phyloP scores from a whole-genome alignment of 2,329 filamentous ascomycete genomes.

The Microdochium trichocladiopsis region DNA sequence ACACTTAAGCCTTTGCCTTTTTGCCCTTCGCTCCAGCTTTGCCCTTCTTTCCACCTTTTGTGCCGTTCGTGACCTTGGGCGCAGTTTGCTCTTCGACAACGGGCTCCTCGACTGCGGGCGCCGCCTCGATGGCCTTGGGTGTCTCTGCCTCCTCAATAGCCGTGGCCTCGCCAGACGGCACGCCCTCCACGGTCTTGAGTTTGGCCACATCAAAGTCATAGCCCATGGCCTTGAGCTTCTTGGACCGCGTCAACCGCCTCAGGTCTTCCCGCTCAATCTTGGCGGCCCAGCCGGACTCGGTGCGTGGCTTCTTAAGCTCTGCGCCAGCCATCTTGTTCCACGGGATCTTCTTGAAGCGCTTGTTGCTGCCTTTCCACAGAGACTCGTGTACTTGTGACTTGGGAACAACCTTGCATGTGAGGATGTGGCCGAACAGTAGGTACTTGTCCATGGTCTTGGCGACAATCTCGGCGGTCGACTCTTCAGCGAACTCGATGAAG shows the following conservation, averaged over 20 bases:
- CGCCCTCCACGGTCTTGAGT: constrained; percentile 52
- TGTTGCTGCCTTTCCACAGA: constrained; percentile 85
- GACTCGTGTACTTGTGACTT: constrained; percentile 71
- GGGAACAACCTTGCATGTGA: constrained; percentile 78
- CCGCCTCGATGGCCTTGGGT: constrained; percentile 30
- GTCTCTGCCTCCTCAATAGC: constrained; percentile 26
- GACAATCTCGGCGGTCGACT: constrained; percentile 76
- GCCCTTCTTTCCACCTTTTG: constrained; percentile 16
- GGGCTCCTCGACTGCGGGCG: constrained; percentile 20
- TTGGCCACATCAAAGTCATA: constrained; percentile 75
- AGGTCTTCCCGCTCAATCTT: constrained; percentile 67
- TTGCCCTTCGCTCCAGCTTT: constrained; percentile 28
- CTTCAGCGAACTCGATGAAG: constrained; percentile 84
- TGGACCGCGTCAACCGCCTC: constrained; percentile 60
- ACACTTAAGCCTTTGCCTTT: constrained; percentile 29
- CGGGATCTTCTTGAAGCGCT: constrained; percentile 81
- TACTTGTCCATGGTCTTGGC: constrained; percentile 98
- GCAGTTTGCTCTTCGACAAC: constrained; percentile 16
- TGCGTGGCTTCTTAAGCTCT: constrained; percentile 64
- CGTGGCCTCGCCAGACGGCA: constrained; percentile 21
- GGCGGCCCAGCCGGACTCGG: constrained; percentile 71
- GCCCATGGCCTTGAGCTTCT: constrained; percentile 71
- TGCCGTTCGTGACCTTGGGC: constrained; percentile 14
- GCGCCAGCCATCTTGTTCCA: constrained; percentile 80
- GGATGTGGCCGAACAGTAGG: constrained; percentile 85